A percentile compares a stretch with the other conserved stretches of the same genome.
Conservation (phyloP, 345 rosid species). For the Adansonia digitata region DNA sequence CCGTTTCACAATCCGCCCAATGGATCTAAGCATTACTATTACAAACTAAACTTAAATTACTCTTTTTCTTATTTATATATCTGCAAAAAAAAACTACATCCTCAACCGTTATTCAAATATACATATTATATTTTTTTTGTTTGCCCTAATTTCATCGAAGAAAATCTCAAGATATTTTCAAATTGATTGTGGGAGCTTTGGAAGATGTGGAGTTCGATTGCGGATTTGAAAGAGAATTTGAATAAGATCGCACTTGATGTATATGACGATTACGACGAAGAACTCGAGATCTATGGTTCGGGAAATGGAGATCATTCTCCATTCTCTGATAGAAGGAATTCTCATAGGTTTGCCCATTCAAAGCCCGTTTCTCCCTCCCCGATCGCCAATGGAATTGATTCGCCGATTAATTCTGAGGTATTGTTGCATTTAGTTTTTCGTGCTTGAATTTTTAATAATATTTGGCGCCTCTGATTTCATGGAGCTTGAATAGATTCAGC, state of each 20-base stretch:
- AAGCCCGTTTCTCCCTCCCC: conserved; percentile 56
- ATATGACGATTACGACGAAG: conserved; percentile 54
- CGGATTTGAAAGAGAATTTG: conserved; percentile 78
- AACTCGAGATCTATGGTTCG: conserved; percentile 45
- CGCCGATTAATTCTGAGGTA: conserved; percentile 56
- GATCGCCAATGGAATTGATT: conserved; percentile 49
- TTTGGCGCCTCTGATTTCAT: background rate
- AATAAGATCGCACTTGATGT: conserved; percentile 87
- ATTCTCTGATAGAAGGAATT: conserved; percentile 57
- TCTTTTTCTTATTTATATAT: background rate
- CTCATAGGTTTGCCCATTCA: conserved; percentile 58
- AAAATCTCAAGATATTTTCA: background rate
- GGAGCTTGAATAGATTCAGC: background rate
- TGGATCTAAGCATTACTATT: background rate
- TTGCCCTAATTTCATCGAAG: background rate
- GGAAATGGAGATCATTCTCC: conserved; percentile 34
- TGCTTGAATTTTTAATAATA: background rate
- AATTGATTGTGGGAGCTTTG: conserved; percentile 9
- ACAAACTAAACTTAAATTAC: background rate
- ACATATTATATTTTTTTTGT: background rate
- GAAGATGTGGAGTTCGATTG: conserved; percentile 80
- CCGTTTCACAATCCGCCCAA: background rate
- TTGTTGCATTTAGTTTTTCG: background rate
- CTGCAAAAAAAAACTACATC: background rate
- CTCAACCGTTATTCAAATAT: background rate